Percentiles rank a stretch among this genome's conserved stretches.
These are phyloP conservation scores for Hirschioporus abietinus DNA, from an alignment of 768 basidiomycete genomes.

Conservation along the genomic window DNA sequence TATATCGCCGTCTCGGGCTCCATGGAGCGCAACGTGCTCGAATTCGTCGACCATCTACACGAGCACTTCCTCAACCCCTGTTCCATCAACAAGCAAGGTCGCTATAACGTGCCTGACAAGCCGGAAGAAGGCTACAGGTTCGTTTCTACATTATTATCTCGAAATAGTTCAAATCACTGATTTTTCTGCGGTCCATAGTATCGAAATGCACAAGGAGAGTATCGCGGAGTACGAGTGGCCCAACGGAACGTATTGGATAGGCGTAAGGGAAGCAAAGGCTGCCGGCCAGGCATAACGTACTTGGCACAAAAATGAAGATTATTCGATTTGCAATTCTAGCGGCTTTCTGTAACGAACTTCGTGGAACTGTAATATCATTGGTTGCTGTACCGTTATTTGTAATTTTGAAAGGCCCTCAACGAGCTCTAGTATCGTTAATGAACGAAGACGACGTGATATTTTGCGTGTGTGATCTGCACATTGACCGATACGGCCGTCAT, in stretches of 20 bases:
- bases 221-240: conserved; percentile 87
- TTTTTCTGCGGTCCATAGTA: conserved; percentile 38
- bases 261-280: not conserved
- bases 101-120: conserved; percentile 82
- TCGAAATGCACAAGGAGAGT: conserved; percentile 80
- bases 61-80: conserved; percentile 89
- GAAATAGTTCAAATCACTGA: conserved; percentile 3
- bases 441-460: not conserved
- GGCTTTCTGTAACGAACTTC: not conserved
- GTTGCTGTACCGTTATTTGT: not conserved
- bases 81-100: conserved; percentile 77
- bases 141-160: conserved; percentile 12
- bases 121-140: conserved; percentile 77
- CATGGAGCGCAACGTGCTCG: conserved; percentile 93
- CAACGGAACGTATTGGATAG: conserved; percentile 71
- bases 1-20: conserved; percentile 88
- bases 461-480: too few species aligned
- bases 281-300: too few species aligned
- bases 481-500: not conserved
- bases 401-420: too few species aligned
- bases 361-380: not conserved
- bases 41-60: conserved; percentile 87
- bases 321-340: too few species aligned
- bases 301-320: too few species aligned
- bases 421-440: too few species aligned